Evolutionary conservation across 2,329 filamentous ascomycete genomes (phyloP), one percentile per base, ranked within the genome.

Genomic region (Aspergillus hortae): DNA sequence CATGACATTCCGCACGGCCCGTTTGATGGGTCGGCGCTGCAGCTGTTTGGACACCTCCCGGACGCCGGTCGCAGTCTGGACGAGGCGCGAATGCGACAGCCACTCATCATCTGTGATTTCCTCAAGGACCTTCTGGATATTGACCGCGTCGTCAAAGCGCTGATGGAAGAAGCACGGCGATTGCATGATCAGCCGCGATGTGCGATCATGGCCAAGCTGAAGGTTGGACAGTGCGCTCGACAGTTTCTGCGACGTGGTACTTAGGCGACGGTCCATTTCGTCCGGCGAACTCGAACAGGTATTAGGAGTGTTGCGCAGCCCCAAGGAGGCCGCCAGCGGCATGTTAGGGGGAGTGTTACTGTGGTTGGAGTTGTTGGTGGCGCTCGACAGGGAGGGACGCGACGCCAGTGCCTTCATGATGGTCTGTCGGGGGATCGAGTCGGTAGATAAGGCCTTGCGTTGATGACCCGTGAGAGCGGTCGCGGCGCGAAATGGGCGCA

Each of bases 131-230:
- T 89, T 94, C 61, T 94, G 89, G 53, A 97, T 90, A 70, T 99
- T 90, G 62, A 99, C 90, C 7, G 92, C 90, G 68, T 96, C 91
- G 63, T 96, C 94, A 67, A 99, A 99, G 56, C 92, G 85, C 74
- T 95, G 89, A 74, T 99, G 94, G 76, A 96, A 97, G 75, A 95
- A 99, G 76, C 94, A 99, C 12, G 94, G 94, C 42, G 92, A 96
- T 62, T 92, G 87, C 48, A 97, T 77, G 9, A 87, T 81, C 60
- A 92, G 80, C 14, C 81, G 68, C 48, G 73, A 67, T 12, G 70
- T 66, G 62, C 77, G 58, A 64, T 81, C 67, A 61, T 77, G 55
- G 10, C 69, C 60, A 32, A 77, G 54, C 51, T 79, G 77, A 36
- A 84, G 67, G 55, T 76, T 78, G 15, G 79, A 77, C 25, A 83